A percentile compares a stretch with the other conserved stretches of the same genome.
Evolutionary conservation across 2,329 filamentous ascomycete genomes (phyloP).

Genomic region (Sporothrix curviconia): DNA sequence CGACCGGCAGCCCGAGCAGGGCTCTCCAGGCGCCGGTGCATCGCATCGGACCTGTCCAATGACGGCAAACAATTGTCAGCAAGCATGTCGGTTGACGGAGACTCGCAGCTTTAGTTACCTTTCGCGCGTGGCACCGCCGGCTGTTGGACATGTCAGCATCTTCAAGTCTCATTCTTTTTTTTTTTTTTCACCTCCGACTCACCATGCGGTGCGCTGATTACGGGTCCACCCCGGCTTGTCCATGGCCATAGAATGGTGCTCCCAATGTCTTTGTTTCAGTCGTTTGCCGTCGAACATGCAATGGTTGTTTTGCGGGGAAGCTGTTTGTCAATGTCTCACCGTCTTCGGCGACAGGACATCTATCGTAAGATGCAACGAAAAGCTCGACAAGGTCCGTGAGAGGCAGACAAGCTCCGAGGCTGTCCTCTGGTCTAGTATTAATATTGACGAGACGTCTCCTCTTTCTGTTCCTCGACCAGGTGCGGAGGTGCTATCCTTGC

Average conservation of each 20-base stretch:
- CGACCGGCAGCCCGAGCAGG: constrained; percentile 14
- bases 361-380: not conserved
- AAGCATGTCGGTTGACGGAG: not conserved
- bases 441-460: not conserved
- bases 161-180: too few species aligned
- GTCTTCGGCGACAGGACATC: too few species aligned
- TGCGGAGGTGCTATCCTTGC: not conserved
- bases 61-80: too few species aligned
- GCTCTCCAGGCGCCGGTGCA: not conserved
- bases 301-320: too few species aligned
- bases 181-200: too few species aligned
- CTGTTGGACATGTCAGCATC: not conserved
- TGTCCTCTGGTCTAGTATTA: not conserved
- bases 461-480: not conserved
- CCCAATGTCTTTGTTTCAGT: not conserved
- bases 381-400: not conserved
- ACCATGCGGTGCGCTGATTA: constrained; percentile 10
- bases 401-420: not conserved
- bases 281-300: too few species aligned
- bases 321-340: not conserved
- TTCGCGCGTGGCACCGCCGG: constrained; percentile 16
- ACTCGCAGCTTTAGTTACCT: constrained; percentile 1
- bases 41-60: constrained; percentile 14
- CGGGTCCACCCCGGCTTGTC: not conserved
- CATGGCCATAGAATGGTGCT: not conserved